Percentiles rank a stretch among this genome's conserved stretches.
phyloP scores from a whole-genome alignment of 2,329 filamentous ascomycete genomes.

The Triangularia verruculosa region DNA sequence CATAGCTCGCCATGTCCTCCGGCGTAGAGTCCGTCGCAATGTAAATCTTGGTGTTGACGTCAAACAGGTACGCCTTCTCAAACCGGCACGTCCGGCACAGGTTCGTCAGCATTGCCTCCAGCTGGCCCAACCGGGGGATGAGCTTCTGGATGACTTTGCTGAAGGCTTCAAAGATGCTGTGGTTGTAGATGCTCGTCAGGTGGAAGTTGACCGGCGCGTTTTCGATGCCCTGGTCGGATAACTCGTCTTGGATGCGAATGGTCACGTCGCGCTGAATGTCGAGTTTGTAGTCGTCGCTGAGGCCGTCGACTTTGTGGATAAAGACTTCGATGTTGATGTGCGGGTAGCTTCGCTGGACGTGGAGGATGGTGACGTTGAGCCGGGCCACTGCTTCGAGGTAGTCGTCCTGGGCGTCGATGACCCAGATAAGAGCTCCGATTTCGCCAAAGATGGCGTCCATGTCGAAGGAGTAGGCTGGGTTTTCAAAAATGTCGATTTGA shows the following conservation, averaged over 20 bases:
- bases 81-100: constrained; percentile 91
- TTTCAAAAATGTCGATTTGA: constrained; percentile 84
- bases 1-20: constrained; percentile 92
- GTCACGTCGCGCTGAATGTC: constrained; percentile 97
- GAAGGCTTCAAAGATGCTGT: constrained; percentile 95
- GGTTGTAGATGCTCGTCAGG: constrained; percentile 96
- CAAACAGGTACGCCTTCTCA: constrained; percentile 97
- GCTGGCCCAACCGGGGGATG: constrained; percentile 85
- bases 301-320: constrained; percentile 97
- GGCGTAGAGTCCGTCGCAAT: constrained; percentile 93
- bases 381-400: constrained; percentile 88
- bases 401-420: constrained; percentile 97
- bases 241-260: constrained; percentile 92
- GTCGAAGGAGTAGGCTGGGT: constrained; percentile 84
- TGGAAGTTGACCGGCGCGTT: constrained; percentile 94
- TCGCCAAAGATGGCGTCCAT: constrained; percentile 92
- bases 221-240: constrained; percentile 88
- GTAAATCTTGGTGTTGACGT: constrained; percentile 97
- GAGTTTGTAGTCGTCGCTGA: constrained; percentile 93
- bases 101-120: constrained; percentile 92
- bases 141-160: constrained; percentile 98
- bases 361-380: constrained; percentile 84
- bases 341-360: constrained; percentile 83
- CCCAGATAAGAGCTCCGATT: constrained; percentile 94
- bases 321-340: constrained; percentile 98